Conservation (phyloP, 805 yeast species). For the Spathaspora gorwiae region DNA sequence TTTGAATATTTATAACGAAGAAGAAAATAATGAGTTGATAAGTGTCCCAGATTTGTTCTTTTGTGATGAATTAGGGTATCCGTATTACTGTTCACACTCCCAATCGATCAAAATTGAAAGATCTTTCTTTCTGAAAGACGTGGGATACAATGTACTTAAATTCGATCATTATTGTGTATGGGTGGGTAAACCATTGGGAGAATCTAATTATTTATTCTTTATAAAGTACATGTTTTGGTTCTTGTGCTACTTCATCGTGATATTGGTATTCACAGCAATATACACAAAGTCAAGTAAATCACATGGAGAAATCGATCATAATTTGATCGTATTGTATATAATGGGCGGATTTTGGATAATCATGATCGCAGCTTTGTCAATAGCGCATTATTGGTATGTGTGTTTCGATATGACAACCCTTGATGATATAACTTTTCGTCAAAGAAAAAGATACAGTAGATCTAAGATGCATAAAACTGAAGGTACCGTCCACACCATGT, state of each 20-base stretch:
- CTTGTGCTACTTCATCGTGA: slow-evolving; percentile 28
- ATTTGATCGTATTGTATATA: slow-evolving; percentile 46
- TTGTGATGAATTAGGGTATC: slow-evolving; percentile 71
- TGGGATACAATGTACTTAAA: slow-evolving; percentile 56
- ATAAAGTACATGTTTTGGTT: slow-evolving; percentile 45
- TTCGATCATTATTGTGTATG: slow-evolving; percentile 85
- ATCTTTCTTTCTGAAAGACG: slow-evolving; percentile 61
- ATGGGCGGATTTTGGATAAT: slow-evolving; percentile 42
- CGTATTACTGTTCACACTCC: slow-evolving; percentile 71
- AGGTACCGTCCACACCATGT: background rate
- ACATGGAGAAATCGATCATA: slow-evolving; percentile 33
- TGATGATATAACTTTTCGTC: slow-evolving; percentile 45
- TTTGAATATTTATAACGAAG: slow-evolving; percentile 21
- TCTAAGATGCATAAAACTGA: slow-evolving; percentile 11
- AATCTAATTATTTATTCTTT: slow-evolving; percentile 58
- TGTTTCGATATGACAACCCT: slow-evolving; percentile 50
- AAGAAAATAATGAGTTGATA: slow-evolving; percentile 14
- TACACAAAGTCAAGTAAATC: slow-evolving; percentile 17
- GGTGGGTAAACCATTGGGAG: slow-evolving; percentile 71
- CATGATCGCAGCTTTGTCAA: slow-evolving; percentile 40
- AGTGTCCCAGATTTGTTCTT: slow-evolving; percentile 55
- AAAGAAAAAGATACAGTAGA: slow-evolving; percentile 25
- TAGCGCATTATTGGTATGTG: slow-evolving; percentile 44
- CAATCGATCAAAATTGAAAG: slow-evolving; percentile 61
- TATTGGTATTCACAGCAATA: slow-evolving; percentile 18